Evolutionary conservation across 352 stramenopile genomes (phyloP).

Genomic region (Phytophthora hybrid): DNA sequence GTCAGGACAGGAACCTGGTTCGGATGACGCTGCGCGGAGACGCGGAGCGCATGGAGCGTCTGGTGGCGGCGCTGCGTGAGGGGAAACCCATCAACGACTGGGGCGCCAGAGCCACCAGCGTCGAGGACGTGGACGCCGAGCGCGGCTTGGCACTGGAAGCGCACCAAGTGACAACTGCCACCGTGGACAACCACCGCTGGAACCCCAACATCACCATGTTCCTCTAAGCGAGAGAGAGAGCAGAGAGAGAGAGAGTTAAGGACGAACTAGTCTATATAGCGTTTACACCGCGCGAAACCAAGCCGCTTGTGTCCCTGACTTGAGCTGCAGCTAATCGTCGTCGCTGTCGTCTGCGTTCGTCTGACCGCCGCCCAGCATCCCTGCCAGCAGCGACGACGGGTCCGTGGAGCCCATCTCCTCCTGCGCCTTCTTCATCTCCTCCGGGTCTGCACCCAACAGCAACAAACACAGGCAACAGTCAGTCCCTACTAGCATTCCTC

Average conservation of each 20-base stretch:
- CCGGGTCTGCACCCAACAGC: conserved; percentile 56
- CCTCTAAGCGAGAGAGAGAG: too few species aligned
- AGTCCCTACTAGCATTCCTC: conserved; percentile 4
- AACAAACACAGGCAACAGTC: conserved; percentile 4
- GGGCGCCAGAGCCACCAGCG: conserved; percentile 53
- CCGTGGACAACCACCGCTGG: conserved; percentile 70
- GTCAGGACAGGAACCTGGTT: conserved; percentile 61
- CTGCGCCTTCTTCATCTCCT: conserved; percentile 90
- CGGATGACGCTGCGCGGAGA: conserved; percentile 66
- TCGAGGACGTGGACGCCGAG: conserved; percentile 55
- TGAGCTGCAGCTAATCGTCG: conserved; percentile 56
- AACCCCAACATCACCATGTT: conserved; percentile 84
- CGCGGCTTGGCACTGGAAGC: conserved; percentile 45
- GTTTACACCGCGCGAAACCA: conserved; percentile 18
- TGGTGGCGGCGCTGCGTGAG: conserved; percentile 56
- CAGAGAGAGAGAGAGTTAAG: neutral
- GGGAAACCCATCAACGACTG: conserved; percentile 73
- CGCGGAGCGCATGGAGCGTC: conserved; percentile 48
- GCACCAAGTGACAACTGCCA: conserved; percentile 79
- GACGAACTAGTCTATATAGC: conserved; percentile 37
- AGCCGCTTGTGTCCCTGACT: neutral
- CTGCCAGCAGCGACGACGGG: conserved; percentile 68
- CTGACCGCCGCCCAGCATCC: conserved; percentile 76
- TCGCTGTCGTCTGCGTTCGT: conserved; percentile 74
- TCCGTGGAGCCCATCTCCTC: conserved; percentile 84